Evolutionary conservation across 2,329 filamentous ascomycete genomes (phyloP), one percentile per base, ranked within the genome.

Genomic region (Penicillium brevicompactum): DNA sequence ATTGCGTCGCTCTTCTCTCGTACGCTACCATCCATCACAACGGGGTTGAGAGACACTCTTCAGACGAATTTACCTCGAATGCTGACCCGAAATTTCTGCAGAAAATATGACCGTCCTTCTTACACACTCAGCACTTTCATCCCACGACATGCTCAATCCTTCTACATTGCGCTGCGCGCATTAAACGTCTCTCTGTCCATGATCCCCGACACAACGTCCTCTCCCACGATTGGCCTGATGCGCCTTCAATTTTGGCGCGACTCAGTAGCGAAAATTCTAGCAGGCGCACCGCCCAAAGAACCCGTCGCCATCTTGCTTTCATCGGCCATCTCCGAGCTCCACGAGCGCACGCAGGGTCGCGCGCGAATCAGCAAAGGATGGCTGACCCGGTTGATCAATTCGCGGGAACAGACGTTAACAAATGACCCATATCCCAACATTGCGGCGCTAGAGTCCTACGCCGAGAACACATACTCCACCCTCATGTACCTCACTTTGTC

Each of bases 171-270:
- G 56, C 86, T 99, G 55, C 90, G 93, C 60, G 89, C 92, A 48
- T 87, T 99, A 74, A 99, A 99, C 71, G 84, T 97, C 67, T 93
- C 97, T 73, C 84, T 97, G 57, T 90, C 93, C 43, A 85, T 90
- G 54, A 89, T 97, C 59, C 91, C 94, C 54, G 93, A 97, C 75
- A 86, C 90, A 11, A 92, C 94, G 18, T 94, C 90, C 45, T 94
- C 89, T 57, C 86, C 90, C n/a, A 88, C 88, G 4, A 90, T 97
- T 57, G 93, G 91, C 47, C 82, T 87, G 49, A 86, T 97, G 82
- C 91, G 94, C 61, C 88, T 96, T 75, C 91, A 96, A 73, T 97
- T 97, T 79, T 97, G 94, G 90, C 86, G 90, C 47, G 92, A 97
- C 65, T 86, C 90, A 4, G 79, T 99, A 49, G 84, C 88, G 51